These are phyloP conservation scores for Irpex lacteus DNA, from an alignment of 1,284 basidiomycete genomes.

Conservation along the genomic window DNA sequence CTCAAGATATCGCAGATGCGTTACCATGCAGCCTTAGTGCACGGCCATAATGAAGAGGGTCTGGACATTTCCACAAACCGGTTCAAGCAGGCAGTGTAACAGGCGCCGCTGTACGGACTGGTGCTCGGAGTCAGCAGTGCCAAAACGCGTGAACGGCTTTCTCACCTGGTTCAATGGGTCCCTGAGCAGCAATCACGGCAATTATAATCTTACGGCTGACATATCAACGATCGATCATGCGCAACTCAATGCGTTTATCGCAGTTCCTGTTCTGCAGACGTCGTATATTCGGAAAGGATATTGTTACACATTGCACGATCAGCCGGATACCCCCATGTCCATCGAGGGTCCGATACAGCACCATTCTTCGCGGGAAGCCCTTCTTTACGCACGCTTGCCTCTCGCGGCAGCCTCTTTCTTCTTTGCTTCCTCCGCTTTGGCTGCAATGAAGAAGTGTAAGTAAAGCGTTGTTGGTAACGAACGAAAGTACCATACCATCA, in stretches of 20 bases:
- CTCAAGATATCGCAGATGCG: too few relatives aligned
- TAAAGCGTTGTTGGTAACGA: neutral
- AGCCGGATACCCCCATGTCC: neutral
- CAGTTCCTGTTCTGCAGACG: neutral
- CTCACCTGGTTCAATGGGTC: neutral
- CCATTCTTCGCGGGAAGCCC: neutral
- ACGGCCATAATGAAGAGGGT: too few relatives aligned
- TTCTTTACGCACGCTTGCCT: slow-evolving; percentile 1
- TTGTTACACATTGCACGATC: neutral
- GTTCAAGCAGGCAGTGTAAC: too few relatives aligned
- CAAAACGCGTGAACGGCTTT: too few relatives aligned
- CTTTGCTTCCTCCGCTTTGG: slow-evolving; percentile 44
- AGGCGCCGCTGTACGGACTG: too few relatives aligned
- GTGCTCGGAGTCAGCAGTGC: too few relatives aligned
- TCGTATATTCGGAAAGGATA: neutral
- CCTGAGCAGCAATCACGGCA: neutral
- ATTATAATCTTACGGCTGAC: neutral
- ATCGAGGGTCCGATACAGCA: neutral
- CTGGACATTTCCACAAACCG: too few relatives aligned
- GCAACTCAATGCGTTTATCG: neutral
- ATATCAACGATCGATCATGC: neutral
- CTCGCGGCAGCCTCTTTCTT: slow-evolving; percentile 25
- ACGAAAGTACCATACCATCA: slow-evolving; percentile 51
- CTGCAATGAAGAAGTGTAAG: slow-evolving; percentile 24
- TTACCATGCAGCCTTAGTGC: too few relatives aligned